These are phyloP conservation scores for Fistulina hepatica DNA, from an alignment of 1,284 basidiomycete genomes.

Conservation along the genomic window DNA sequence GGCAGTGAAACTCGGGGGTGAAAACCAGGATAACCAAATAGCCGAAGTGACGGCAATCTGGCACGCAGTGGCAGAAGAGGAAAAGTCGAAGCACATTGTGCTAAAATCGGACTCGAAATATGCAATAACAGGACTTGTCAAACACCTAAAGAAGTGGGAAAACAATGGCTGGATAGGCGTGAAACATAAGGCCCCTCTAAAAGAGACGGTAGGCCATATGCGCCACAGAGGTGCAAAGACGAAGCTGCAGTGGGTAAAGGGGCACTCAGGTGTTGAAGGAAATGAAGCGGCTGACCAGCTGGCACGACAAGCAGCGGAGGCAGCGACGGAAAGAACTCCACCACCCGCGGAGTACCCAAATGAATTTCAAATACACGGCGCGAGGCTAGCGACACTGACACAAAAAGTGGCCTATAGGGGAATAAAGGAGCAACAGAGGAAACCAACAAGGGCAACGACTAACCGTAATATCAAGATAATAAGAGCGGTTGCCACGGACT, in stretches of 20 bases:
- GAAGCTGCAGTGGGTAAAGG: constrained; percentile 14
- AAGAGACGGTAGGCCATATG: neutral
- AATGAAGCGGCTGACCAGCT: constrained; percentile 14
- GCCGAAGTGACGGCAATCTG: constrained; percentile 4
- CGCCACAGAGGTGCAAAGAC: constrained; percentile 7
- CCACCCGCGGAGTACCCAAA: neutral
- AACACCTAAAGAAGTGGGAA: constrained; percentile 10
- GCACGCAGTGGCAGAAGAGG: neutral
- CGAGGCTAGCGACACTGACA: constrained; percentile 10
- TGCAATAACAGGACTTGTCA: constrained; percentile 9
- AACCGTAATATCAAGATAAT: too few relatives aligned
- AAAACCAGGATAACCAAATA: constrained; percentile 9
- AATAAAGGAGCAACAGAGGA: constrained; percentile 1
- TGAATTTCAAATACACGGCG: constrained; percentile 9
- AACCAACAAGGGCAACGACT: too few relatives aligned
- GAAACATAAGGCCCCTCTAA: constrained; percentile 3
- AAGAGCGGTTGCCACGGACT: too few relatives aligned
- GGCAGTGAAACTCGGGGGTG: constrained; percentile 3
- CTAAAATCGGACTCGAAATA: constrained; percentile 11
- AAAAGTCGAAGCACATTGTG: neutral
- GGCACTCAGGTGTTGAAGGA: constrained; percentile 8
- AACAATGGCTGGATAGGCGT: constrained; percentile 10
- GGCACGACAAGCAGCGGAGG: constrained; percentile 6
- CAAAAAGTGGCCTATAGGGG: constrained; percentile 13
- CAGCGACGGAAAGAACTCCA: constrained; percentile 1